Conservation (phyloP, 495 filamentous ascomycete species). For the Penicillium longicatenatum region DNA sequence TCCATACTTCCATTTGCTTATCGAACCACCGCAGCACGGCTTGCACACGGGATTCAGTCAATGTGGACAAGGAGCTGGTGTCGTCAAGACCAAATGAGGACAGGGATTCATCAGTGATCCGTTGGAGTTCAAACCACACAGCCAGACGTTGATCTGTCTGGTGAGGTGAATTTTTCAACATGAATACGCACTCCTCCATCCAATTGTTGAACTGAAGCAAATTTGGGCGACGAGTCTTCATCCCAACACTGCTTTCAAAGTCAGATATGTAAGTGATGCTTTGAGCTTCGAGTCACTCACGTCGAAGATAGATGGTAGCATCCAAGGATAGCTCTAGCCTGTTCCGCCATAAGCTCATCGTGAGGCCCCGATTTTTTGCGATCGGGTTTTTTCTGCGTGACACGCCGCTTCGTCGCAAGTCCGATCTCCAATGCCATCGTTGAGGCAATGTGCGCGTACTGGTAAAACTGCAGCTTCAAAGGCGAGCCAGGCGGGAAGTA, state of each 20-base stretch:
- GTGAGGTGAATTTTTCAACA: constrained; percentile 40
- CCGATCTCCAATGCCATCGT: constrained; percentile 59
- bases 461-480: constrained; percentile 52
- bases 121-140: constrained; percentile 47
- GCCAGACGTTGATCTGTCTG: constrained; percentile 44
- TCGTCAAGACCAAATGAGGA: constrained; percentile 54
- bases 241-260: constrained; percentile 40
- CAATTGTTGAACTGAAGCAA: constrained; percentile 53
- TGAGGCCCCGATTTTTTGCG: constrained; percentile 23
- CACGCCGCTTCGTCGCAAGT: constrained; percentile 38
- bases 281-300: constrained; percentile 25
- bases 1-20: constrained; percentile 48
- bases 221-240: constrained; percentile 53
- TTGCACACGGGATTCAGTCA: constrained; percentile 49
- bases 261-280: constrained; percentile 8
- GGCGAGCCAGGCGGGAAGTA: constrained; percentile 52
- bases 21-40: constrained; percentile 52
- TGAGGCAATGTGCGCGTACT: constrained; percentile 56
- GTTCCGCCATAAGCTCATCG: constrained; percentile 42
- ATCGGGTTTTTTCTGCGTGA: constrained; percentile 25
- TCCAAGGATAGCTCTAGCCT: constrained; percentile 45
- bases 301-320: constrained; percentile 52
- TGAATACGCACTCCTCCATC: constrained; percentile 48
- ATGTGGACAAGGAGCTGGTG: constrained; percentile 38
- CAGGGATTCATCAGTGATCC: constrained; percentile 51